Conservation (phyloP, 805 yeast species). For the Zygosaccharomyces pseudorouxii region DNA sequence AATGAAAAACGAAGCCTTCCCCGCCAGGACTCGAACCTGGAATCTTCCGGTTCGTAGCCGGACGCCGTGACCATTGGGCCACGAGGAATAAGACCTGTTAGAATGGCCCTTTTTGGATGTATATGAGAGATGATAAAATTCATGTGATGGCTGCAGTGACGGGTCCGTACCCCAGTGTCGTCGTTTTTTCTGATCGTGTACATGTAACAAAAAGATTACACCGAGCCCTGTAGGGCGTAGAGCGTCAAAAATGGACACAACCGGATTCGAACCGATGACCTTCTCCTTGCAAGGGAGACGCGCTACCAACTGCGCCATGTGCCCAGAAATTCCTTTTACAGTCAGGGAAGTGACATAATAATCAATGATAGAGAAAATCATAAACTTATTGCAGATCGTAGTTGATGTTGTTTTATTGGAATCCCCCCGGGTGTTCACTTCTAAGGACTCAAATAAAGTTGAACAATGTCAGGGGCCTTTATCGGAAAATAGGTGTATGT, state of each 20-base stretch:
- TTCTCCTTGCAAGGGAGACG: conserved; percentile 74
- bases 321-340: conserved; percentile 40
- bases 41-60: conserved; percentile 57
- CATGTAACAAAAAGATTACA: conserved; percentile 8
- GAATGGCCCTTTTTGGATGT: too few species aligned
- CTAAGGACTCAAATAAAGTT: too few species aligned
- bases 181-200: too few species aligned
- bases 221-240: too few species aligned
- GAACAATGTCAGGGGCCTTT: too few species aligned
- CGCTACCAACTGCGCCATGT: conserved; percentile 83
- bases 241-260: conserved; percentile 50
- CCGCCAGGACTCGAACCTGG: conserved; percentile 56
- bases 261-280: conserved; percentile 78
- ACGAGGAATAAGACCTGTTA: conserved; percentile 51
- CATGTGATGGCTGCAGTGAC: too few species aligned
- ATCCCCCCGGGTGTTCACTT: too few species aligned
- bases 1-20: conserved; percentile 27
- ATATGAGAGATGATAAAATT: too few species aligned
- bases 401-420: too few species aligned
- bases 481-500: too few species aligned
- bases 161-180: too few species aligned
- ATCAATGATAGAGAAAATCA: not conserved
- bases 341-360: not conserved
- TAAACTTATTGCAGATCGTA: too few species aligned
- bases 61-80: conserved; percentile 76